A percentile compares a stretch with the other conserved stretches of the same genome.
phyloP scores from a whole-genome alignment of 148 eudicot species.

The Heliosperma pusillum region DNA sequence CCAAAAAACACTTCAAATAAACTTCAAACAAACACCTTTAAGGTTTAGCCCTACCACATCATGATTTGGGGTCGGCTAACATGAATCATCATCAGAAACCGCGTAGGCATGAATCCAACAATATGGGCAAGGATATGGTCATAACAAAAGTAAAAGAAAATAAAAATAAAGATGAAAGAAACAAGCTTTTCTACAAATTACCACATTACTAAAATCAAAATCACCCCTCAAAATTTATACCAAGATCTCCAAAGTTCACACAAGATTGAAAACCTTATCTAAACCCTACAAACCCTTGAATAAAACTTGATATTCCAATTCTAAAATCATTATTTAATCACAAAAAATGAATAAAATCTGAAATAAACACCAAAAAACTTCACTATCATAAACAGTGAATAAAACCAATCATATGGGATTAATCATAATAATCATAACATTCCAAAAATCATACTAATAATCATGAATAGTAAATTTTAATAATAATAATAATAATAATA shows the following conservation, averaged over 20 bases:
- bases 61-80: no score
- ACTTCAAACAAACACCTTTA: no score
- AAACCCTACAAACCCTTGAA: background rate
- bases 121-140: no score
- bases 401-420: conserved; percentile 11
- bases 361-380: background rate
- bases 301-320: background rate
- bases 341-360: background rate
- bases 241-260: conserved; percentile 20
- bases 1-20: background rate
- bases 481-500: no score
- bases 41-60: no score
- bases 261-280: background rate
- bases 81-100: no score
- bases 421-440: background rate
- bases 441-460: background rate
- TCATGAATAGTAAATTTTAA: conserved; percentile 8
- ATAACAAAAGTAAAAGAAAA: background rate
- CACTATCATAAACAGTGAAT: background rate
- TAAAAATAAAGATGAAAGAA: no score
- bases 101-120: no score
- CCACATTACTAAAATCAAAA: background rate
- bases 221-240: background rate
- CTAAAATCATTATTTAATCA: background rate
- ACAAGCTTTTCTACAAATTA: background rate